Evolutionary conservation across 305 asterid genomes (phyloP), one percentile per base, ranked within the genome.

Genomic region (Nicotiana rustica): DNA sequence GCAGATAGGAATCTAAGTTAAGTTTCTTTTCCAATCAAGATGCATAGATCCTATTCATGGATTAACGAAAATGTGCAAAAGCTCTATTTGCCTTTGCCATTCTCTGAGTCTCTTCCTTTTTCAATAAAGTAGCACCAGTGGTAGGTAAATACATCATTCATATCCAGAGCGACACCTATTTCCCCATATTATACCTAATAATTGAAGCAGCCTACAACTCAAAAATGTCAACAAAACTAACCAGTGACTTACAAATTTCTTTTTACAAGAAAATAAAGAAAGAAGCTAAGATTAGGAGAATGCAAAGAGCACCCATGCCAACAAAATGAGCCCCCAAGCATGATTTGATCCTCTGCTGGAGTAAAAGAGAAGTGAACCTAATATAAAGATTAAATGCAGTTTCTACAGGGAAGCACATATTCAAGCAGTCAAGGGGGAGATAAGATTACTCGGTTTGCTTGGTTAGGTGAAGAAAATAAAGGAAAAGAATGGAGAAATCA

Each of bases 1-100:
- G 79, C 29, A 73, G 79, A 49, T 60, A 73, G 21, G 62, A 75
- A 75, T 47, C 64, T 25, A 25, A 62, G 79, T 52, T 49, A 75
- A 41, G 47, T 17, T 57, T 57, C 19, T 17, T 57, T 57, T 57
- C 21, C 19, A 12, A 57, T 57, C 10, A 8, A 57, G 10, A 57
- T 56, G 62, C 5, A 15, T 56, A 14, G 62, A 55, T 55, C 60
- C 4, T 55, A 1, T 55, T 14, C 18, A 56, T 14, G 6, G 21
- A 56, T 56, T 56, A 5, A 56, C 19, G 7, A 15, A 55, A 13
- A 55, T 56, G 21, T 15, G 8, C 19, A 56, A 56, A 15, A 56
- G 8, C 19, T 56, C 19, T 15, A 56, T 56, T 56, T 17, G 6
- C 8, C 62, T 56, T 8, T 56, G 17, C 9, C 62, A 56, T 56